Percentiles rank a stretch among this genome's conserved stretches.
Conservation (phyloP, 2,329 filamentous ascomycete genomes). For the Aspergillus transmontanensis region DNA sequence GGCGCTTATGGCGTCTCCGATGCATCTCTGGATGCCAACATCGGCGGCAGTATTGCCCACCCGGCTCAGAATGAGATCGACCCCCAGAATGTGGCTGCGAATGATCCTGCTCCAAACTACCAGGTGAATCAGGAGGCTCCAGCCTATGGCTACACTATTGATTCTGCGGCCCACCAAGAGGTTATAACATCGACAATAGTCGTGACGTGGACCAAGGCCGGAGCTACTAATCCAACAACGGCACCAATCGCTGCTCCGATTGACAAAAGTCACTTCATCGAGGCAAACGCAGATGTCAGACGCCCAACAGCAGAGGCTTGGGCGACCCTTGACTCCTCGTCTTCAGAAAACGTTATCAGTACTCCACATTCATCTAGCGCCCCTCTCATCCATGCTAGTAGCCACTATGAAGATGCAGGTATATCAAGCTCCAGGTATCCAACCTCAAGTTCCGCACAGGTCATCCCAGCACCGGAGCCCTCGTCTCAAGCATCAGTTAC, state of each 20-base stretch:
- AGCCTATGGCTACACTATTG: not conserved
- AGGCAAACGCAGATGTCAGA: too few species aligned
- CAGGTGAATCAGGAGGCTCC: accelerated
- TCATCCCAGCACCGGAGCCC: too few species aligned
- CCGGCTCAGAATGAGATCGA: not conserved
- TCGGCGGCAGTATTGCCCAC: not conserved
- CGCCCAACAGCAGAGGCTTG: too few species aligned
- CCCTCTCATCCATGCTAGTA: not conserved
- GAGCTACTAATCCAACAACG: not conserved
- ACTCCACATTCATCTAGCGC: not conserved
- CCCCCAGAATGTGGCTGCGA: not conserved
- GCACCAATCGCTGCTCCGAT: too few species aligned
- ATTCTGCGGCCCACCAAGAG: not conserved
- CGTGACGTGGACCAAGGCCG: not conserved
- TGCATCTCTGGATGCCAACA: not conserved
- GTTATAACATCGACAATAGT: not conserved
- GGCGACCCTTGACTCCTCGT: too few species aligned
- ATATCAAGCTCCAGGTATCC: too few species aligned
- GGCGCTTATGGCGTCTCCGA: not conserved
- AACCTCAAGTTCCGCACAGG: too few species aligned
- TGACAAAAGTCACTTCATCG: not conserved
- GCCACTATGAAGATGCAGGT: too few species aligned
- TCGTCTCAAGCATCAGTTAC: too few species aligned
- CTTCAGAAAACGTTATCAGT: not conserved
- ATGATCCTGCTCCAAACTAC: not conserved